These are phyloP conservation scores for Eimeria tenella DNA, from an alignment of 169 alveolate species.

Conservation along the genomic window DNA sequence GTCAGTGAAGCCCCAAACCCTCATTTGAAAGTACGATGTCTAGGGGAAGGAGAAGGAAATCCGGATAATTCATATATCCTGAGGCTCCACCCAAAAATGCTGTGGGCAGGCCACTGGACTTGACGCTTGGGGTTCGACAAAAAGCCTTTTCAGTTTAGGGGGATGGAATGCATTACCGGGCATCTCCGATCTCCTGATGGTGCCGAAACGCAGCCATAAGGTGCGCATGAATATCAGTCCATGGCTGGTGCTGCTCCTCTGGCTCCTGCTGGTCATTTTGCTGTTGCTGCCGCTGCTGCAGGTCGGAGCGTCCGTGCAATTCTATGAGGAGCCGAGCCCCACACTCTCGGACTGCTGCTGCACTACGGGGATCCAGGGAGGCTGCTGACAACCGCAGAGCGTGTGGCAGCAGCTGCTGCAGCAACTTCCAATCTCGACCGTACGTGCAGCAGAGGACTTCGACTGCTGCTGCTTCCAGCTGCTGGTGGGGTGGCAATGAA, in stretches of 20 bases:
- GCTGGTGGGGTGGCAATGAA: constrained; percentile 50
- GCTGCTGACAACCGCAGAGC: constrained; percentile 58
- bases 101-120: background rate
- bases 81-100: background rate
- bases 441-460: constrained; percentile 57
- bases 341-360: constrained; percentile 66
- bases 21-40: too few species aligned
- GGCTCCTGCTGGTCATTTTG: background rate
- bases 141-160: background rate
- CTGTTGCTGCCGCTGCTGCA: constrained; percentile 17
- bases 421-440: constrained; percentile 42
- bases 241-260: constrained; percentile 43
- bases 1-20: constrained; percentile 24
- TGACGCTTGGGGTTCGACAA: constrained; percentile 5
- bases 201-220: constrained; percentile 67
- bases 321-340: constrained; percentile 62
- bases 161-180: background rate
- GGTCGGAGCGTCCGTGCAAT: constrained; percentile 44
- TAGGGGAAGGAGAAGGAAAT: too few species aligned
- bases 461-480: constrained; percentile 68
- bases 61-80: background rate
- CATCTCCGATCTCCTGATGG: constrained; percentile 56
- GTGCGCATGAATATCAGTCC: constrained; percentile 56
- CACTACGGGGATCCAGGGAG: constrained; percentile 63
- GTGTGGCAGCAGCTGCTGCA: constrained; percentile 63